Percentiles rank a stretch among this genome's conserved stretches.
phyloP scores from a whole-genome alignment of 2,329 filamentous ascomycete species.

The Exophiala alcalophila region DNA sequence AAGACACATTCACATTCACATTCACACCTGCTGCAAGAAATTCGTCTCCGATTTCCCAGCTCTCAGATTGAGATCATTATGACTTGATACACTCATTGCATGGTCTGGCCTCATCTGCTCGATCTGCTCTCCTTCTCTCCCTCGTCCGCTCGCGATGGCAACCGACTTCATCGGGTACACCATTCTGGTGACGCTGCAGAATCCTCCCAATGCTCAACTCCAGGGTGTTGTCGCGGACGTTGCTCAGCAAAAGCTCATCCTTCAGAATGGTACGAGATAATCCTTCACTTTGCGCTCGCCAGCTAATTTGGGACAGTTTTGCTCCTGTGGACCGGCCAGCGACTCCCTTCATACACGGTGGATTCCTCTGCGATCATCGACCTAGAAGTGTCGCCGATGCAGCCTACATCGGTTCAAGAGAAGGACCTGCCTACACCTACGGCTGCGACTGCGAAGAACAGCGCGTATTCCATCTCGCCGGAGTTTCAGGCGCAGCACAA shows the following conservation, averaged over 20 bases:
- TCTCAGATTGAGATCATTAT: not conserved
- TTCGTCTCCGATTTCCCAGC: not conserved
- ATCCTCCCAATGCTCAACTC: constrained; percentile 62
- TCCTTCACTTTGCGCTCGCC: constrained; percentile 16
- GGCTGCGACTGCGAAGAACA: constrained; percentile 7
- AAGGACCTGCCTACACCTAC: constrained; percentile 23
- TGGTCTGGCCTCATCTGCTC: not conserved
- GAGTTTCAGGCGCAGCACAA: constrained; percentile 21
- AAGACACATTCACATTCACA: too few species aligned
- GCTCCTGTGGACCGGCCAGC: constrained; percentile 51
- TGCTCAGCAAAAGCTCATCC: constrained; percentile 64
- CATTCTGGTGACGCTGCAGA: constrained; percentile 68
- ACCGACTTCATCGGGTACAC: constrained; percentile 71
- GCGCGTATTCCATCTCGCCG: constrained; percentile 8
- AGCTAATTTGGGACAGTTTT: constrained; percentile 42
- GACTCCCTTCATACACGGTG: constrained; percentile 53
- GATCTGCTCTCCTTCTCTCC: not conserved
- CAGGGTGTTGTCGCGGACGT: constrained; percentile 70
- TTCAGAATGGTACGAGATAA: constrained; percentile 64
- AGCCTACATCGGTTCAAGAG: constrained; percentile 24
- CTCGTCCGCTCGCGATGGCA: constrained; percentile 51
- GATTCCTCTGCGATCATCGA: constrained; percentile 59
- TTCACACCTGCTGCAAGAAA: too few species aligned
- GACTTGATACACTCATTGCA: too few species aligned
- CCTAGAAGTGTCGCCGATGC: constrained; percentile 50